Base-by-base conservation (phyloP, 2,329 filamentous ascomycete genomes). In the Metarhizium anisopliae region DNA sequence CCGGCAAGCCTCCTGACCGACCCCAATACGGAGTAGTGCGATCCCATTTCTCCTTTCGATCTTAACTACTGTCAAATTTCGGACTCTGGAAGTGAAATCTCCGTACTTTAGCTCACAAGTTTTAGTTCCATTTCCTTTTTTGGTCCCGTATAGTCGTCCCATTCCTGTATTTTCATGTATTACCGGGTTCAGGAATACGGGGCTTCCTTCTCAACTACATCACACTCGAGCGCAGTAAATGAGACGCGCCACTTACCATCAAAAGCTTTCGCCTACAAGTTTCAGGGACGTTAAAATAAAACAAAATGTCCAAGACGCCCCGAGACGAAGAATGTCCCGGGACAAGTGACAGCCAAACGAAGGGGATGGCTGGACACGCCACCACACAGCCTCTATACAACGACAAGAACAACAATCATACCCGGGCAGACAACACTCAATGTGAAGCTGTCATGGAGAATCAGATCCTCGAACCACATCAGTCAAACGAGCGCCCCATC, bases 401-500 rank as follows among this genome's bases (percentile, higher is more conserved):
- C 7, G 18, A 20, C 16, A 47, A 47, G 43, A n/a, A 47, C 4
- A 47, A 4, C 25, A 25, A 25, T n/a, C 7, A 25, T n/a, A 1
- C 7, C 3, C 43, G 18, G 1, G 1, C 6, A 25, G n/a, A 25
- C 43, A 13, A 29, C 43, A 2, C 43, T 47, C 43, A 47, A 18
- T n/a, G 8, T 29, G 43, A 13, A 20, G n/a, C 18, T n/a, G 11
- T 13, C 16, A 1, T 1, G n/a, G 16, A 47, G 18, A 42, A n/a
- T 11, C 43, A 47, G 18, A 6, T 47, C 43, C 6, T 47, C 43
- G n/a, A 47, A 25, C 43, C 43, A n/a, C 43, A 13, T 16, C n/a
- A 20, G 18, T 25, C 43, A 47, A 25, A 29, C 18, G 53, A 58
- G 30, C 52, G 49, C n/a, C 52, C 57, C 7, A n/a, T 61, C 8